These are phyloP conservation scores for Hura crepitans DNA, from an alignment of 441 rosid genomes.

Conservation along the genomic window DNA sequence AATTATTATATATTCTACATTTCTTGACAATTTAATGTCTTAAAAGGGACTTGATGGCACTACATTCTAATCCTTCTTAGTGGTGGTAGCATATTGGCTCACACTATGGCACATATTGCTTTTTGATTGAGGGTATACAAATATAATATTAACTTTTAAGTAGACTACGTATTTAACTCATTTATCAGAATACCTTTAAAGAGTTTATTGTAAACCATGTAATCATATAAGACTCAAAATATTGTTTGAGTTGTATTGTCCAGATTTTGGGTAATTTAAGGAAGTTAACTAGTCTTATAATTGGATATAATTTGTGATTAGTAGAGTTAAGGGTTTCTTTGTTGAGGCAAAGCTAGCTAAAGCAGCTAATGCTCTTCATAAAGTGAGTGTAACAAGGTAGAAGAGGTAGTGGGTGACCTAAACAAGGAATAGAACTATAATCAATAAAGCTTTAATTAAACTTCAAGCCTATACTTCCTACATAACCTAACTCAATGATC, in stretches of 20 bases:
- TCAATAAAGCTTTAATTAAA: conserved; percentile 79
- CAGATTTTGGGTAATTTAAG: conserved; percentile 46
- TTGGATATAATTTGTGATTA: conserved; percentile 68
- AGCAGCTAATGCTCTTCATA: conserved; percentile 82
- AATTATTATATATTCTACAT: not conserved
- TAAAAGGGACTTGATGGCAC: conserved; percentile 82
- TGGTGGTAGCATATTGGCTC: conserved; percentile 84
- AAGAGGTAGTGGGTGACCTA: conserved; percentile 72
- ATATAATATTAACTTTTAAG: conserved; percentile 8
- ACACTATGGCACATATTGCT: conserved; percentile 72
- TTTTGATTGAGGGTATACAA: conserved; percentile 75
- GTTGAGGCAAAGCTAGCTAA: conserved; percentile 83
- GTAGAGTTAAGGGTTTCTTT: conserved; percentile 63
- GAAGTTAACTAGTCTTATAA: conserved; percentile 60
- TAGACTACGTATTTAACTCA: not conserved
- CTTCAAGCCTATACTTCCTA: conserved; percentile 86
- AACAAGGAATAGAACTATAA: conserved; percentile 78
- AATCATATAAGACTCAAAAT: not conserved
- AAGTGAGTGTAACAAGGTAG: conserved; percentile 84
- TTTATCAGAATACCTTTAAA: not conserved
- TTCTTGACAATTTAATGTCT: conserved; percentile 57
- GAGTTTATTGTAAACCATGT: not conserved
- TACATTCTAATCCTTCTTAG: conserved; percentile 85
- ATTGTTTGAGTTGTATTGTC: not conserved
- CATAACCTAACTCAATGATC: conserved; percentile 57